Base-by-base conservation (phyloP, 1,139 yeast species). In the Blastobotrys aristatus region DNA sequence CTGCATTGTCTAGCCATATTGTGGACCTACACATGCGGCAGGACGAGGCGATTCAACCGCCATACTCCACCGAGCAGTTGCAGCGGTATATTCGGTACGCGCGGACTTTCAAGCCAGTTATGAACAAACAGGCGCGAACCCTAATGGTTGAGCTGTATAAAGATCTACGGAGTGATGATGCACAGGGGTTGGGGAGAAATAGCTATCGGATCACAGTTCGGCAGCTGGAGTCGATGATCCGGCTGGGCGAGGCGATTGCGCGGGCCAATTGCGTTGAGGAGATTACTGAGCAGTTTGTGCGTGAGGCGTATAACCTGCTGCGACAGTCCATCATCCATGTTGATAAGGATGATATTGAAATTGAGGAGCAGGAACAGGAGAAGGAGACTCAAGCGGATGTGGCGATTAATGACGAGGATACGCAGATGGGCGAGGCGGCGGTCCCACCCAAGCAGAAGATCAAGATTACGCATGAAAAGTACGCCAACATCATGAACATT, bases 161-260 rank as follows among this genome's bases (percentile, higher is more conserved):
- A 63, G 95, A 87, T 58, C 75, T 94, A 54, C 77, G 99, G 67
- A 79, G 79, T 40, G 95, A 88, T 62, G 98, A 92, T 66, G 89
- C 97, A 1, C 95, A 87, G 66, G 97, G 96, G 1, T 73, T 84
- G 52, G 95, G 95, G 10, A 76, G 94, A 60, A 69, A 70, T 50
- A 84, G 96, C 49, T 92, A 92, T 67, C 76, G 98, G 67, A 92
- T 92, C 58, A 92, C 98, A 0, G 98, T 94, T 32, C 84, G 99
- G 72, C 99, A 92, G 65, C 75, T 92, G 59, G 99, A 92, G 68
- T 86, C 72, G 26, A 80, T 92, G 89, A 84, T 92, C 55, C 79
- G 99, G 64, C 74, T 92, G 53, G 82, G 94, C 8, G 99, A 92
- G 67, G 98, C 97, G 1, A 92, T 92, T 68, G 98, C 98, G 1